Percentiles rank a stretch among this genome's conserved stretches.
phyloP scores from a whole-genome alignment of 2,329 filamentous ascomycete genomes.

The Trichoderma sp. region DNA sequence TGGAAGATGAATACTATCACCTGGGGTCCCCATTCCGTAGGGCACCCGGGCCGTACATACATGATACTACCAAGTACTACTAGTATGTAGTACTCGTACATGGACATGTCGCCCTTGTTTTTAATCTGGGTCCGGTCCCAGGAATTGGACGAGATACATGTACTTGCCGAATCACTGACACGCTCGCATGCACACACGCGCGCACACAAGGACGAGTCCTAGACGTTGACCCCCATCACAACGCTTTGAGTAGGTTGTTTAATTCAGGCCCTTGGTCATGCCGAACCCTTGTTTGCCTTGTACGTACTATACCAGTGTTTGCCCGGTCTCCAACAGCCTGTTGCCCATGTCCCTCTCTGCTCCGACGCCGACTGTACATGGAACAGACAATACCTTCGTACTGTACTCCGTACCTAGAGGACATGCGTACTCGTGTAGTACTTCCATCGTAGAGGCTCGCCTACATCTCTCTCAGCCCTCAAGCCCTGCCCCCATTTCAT shows the following conservation, averaged over 20 bases:
- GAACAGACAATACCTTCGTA: no score
- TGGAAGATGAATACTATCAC: not conserved
- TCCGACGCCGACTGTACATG: not conserved
- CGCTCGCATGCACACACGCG: not conserved
- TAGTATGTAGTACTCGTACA: no score
- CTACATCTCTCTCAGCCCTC: not conserved
- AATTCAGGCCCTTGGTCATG: not conserved
- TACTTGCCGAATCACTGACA: not conserved
- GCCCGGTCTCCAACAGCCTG: not conserved
- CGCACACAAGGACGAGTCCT: not conserved
- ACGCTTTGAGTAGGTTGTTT: constrained; percentile 7
- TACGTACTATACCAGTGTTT: not conserved
- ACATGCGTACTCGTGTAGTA: not conserved
- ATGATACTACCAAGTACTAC: no score
- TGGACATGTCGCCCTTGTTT: not conserved
- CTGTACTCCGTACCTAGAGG: no score
- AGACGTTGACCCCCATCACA: not conserved
- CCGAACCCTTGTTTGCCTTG: not conserved
- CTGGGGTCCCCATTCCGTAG: not conserved
- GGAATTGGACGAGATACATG: not conserved
- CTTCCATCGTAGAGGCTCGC: not conserved
- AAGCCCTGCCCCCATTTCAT: not conserved
- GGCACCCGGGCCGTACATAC: not conserved
- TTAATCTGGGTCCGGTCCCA: no score
- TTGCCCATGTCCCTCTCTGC: not conserved